Base-by-base conservation (phyloP, 1,284 basidiomycete species). In the Phylloboletellus chloephorus region DNA sequence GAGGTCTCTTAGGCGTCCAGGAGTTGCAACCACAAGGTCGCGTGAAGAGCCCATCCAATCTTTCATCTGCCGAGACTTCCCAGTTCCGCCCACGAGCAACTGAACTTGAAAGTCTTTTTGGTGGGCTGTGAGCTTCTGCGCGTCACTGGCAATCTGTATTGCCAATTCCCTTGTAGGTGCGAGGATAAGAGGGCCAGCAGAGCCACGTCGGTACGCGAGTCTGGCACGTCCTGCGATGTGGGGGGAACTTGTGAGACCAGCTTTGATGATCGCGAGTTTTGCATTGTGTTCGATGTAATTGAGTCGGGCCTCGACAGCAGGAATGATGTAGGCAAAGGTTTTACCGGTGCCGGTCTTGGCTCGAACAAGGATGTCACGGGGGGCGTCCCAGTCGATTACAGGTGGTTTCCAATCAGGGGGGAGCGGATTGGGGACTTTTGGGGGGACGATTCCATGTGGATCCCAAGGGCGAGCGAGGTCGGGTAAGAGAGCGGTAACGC, bases 311-410 rank as follows among this genome's bases (percentile, higher is more conserved):
- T 95, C 88, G 47, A 97, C 75, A 9, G 88, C 88, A 4, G 92
- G 92, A 5, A 96, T 74, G 39, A 97, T 77, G 71, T 95, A 97
- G 0, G 82, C 89, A 24, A 94, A 68, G 0, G 92, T 96, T 67
- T 96, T 97, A 37, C 92, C 92, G 0, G 92, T 94, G 31, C 93
- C 91, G 0, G 93, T 95, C 63, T 85, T 88, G n/a, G 92, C 89
- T 55, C 86, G 81, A 15, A 90, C 87, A 25, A 93, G 70, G 8
- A 88, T 63, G 55, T 87, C 81, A 6, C 78, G 73, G n/a, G 55
- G 38, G 46, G 41, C 9, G 62, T 62, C 52, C 59, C 50, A 49
- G 46, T 52, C 66, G 39, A 58, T 57, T 53, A 37, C 53, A 55
- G 47, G 54, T 52, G 52, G 46, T 53, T 47, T 33, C 31, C 28